phyloP scores from a whole-genome alignment of 225 moss, liverwort and hornwort genomes.

The Sphagnum contortum region DNA sequence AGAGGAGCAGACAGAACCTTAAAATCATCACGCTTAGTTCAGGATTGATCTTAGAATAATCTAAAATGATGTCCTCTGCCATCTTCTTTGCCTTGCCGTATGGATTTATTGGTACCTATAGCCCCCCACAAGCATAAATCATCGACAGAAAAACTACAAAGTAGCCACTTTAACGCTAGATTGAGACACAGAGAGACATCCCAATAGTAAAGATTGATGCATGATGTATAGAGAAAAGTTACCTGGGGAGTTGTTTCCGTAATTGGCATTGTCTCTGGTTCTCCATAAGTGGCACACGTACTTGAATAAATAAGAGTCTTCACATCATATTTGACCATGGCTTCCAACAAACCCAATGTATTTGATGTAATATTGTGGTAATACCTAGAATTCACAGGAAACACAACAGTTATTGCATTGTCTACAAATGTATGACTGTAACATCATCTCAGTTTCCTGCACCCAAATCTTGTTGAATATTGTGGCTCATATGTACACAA shows the following conservation, averaged over 20 bases:
- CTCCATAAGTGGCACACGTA: constrained; percentile 94
- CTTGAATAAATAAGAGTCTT: constrained; percentile 85
- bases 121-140: background rate
- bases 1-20: constrained; percentile 30
- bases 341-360: constrained; percentile 68
- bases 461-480: too few species aligned
- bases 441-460: too few species aligned
- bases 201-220: too few species aligned
- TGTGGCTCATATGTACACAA: too few species aligned
- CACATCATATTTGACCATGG: constrained; percentile 78
- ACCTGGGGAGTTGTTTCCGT: constrained; percentile 73
- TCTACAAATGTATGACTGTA: too few species aligned
- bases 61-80: constrained; percentile 89
- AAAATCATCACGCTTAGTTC: constrained; percentile 68
- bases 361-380: constrained; percentile 93
- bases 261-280: constrained; percentile 80
- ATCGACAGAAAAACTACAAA: too few species aligned
- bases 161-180: too few species aligned
- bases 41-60: constrained; percentile 58
- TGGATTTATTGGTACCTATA: constrained; percentile 86
- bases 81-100: constrained; percentile 97
- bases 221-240: too few species aligned
- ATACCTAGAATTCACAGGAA: constrained; percentile 35
- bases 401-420: too few species aligned
- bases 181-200: too few species aligned